phyloP scores from a whole-genome alignment of 768 basidiomycete genomes.

The Cubamyces sp. region DNA sequence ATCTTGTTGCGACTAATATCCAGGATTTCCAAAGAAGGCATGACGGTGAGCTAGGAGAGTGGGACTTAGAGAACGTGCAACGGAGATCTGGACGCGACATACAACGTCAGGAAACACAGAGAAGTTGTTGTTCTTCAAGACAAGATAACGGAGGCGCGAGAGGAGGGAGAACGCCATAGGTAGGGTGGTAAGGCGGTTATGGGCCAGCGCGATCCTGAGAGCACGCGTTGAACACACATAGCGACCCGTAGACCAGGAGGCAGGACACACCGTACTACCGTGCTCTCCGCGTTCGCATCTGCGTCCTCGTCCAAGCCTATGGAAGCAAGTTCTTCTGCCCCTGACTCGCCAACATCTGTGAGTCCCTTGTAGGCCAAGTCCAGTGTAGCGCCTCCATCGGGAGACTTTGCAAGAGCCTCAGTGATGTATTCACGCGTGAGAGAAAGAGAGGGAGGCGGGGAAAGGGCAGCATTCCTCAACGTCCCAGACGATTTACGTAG shows the following conservation, averaged over 20 bases:
- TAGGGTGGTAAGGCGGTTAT: constrained; percentile 80
- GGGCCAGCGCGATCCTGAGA: constrained; percentile 79
- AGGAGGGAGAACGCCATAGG: constrained; percentile 76
- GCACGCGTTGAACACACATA: background rate
- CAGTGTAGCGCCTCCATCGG: constrained; percentile 82
- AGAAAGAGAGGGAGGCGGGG: constrained; percentile 42
- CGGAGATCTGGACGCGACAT: constrained; percentile 38
- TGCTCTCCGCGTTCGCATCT: constrained; percentile 49
- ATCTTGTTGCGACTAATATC: constrained; percentile 95
- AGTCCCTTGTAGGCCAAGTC: constrained; percentile 82
- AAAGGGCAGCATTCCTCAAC: constrained; percentile 27
- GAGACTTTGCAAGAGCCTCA: constrained; percentile 66
- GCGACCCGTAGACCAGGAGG: constrained; percentile 21
- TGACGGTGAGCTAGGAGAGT: constrained; percentile 68
- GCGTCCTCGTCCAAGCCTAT: constrained; percentile 55
- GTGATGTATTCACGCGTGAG: constrained; percentile 61
- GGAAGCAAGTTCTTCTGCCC: constrained; percentile 76
- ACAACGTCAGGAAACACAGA: constrained; percentile 86
- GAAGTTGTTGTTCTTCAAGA: constrained; percentile 85
- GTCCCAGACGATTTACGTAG: constrained; percentile 21
- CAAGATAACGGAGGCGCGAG: constrained; percentile 80
- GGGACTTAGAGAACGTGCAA: background rate
- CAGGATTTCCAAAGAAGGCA: constrained; percentile 89
- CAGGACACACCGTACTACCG: constrained; percentile 61
- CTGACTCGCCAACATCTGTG: constrained; percentile 72